phyloP scores from a whole-genome alignment of 2,329 filamentous ascomycete species.

The Periglandula ipomoeae region DNA sequence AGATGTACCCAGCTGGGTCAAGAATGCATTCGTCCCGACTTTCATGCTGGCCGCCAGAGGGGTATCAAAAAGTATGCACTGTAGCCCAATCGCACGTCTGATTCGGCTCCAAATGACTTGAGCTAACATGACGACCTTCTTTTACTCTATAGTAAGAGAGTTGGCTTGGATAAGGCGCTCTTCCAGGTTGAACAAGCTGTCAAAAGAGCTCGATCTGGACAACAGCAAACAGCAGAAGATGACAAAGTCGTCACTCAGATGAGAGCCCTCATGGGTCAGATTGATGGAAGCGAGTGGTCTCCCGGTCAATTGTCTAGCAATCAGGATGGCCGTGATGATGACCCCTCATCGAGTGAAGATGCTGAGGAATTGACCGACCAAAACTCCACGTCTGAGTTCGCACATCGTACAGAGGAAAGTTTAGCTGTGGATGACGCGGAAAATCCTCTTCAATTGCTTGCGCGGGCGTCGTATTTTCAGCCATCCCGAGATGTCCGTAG shows the following conservation, averaged over 20 bases:
- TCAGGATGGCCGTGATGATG: constrained; percentile 22
- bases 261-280: constrained; percentile 28
- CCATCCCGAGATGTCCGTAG: constrained; percentile 33
- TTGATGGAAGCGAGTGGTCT: constrained; percentile 12
- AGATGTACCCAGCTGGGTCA: constrained; percentile 47
- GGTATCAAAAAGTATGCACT: constrained; percentile 62
- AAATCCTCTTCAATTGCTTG: constrained; percentile 64
- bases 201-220: constrained; percentile 40
- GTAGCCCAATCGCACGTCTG: too few relatives aligned
- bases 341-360: constrained; percentile 21
- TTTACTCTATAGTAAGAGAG: constrained; percentile 51
- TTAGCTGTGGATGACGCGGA: constrained; percentile 63
- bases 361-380: constrained; percentile 21
- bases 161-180: constrained; percentile 64
- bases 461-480: constrained; percentile 60
- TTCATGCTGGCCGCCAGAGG: constrained; percentile 64
- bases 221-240: constrained; percentile 32
- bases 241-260: constrained; percentile 35
- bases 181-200: constrained; percentile 65
- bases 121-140: background rate
- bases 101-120: too few relatives aligned
- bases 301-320: constrained; percentile 4
- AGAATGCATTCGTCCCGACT: constrained; percentile 62
- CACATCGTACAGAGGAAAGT: constrained; percentile 33
- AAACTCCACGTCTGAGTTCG: constrained; percentile 17